A percentile compares a stretch with the other conserved stretches of the same genome.
Evolutionary conservation across 208 protist species (phyloP).

Genomic region (Trypanosoma mega): DNA sequence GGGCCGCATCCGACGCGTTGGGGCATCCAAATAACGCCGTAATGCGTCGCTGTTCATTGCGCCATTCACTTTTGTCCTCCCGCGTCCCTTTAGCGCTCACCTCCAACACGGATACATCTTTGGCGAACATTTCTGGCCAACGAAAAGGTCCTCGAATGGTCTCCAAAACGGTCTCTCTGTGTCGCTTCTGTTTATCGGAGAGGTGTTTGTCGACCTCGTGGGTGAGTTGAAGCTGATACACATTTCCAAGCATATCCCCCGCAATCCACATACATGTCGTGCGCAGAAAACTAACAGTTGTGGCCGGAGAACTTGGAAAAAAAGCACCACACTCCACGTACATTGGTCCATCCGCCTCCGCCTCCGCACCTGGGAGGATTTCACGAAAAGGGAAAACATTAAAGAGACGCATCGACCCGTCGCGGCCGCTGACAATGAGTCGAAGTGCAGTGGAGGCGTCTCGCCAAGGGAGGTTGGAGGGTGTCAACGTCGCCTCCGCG

Average conservation of each 20-base stretch:
- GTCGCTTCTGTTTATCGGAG: too few relatives aligned
- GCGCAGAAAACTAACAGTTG: conserved; percentile 9
- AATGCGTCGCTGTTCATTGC: conserved; percentile 14
- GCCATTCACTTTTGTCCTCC: conserved; percentile 1
- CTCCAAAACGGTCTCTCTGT: too few relatives aligned
- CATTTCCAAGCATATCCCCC: conserved; percentile 68
- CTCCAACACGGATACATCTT: neutral
- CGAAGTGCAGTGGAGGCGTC: conserved; percentile 11
- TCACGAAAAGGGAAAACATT: conserved; percentile 12
- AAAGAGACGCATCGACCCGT: conserved; percentile 29
- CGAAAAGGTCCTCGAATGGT: neutral
- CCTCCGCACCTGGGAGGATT: neutral
- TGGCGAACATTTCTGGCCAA: neutral
- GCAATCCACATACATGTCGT: conserved; percentile 37
- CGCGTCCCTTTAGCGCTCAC: neutral
- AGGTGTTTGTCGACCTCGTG: neutral
- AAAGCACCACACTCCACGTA: conserved; percentile 33
- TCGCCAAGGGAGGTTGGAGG: neutral
- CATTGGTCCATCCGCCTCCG: too few relatives aligned
- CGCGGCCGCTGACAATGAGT: conserved; percentile 25
- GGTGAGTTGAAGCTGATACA: conserved; percentile 66
- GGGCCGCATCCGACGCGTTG: neutral
- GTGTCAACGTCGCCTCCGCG: neutral
- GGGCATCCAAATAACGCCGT: conserved; percentile 9
- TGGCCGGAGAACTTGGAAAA: conserved; percentile 32